phyloP scores from a whole-genome alignment of 495 filamentous ascomycete species.

The Podospora comata region DNA sequence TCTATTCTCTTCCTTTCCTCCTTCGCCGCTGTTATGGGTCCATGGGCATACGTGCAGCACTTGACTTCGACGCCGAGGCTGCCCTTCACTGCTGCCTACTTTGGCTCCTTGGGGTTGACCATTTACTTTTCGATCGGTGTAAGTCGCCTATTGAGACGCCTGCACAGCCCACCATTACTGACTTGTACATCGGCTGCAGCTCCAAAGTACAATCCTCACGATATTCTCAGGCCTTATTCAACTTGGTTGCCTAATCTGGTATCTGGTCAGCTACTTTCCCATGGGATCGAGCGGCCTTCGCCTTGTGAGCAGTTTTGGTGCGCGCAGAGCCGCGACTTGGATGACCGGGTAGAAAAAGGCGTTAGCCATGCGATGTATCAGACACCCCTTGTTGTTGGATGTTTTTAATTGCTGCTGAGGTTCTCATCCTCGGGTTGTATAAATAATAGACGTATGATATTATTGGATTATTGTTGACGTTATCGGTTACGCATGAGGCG shows the following conservation, averaged over 20 bases:
- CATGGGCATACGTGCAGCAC: conserved; percentile 74
- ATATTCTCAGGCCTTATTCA: conserved; percentile 80
- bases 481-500: neutral
- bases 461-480: too few relatives aligned
- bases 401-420: neutral
- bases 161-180: conserved; percentile 21
- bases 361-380: neutral
- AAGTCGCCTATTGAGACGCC: conserved; percentile 44
- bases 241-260: conserved; percentile 81
- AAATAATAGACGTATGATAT: too few relatives aligned
- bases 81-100: conserved; percentile 95
- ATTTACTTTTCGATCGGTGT: conserved; percentile 89
- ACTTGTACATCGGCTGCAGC: conserved; percentile 44
- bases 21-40: conserved; percentile 93
- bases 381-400: neutral
- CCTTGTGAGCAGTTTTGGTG: conserved; percentile 81
- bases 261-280: conserved; percentile 95
- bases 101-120: conserved; percentile 87
- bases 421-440: neutral
- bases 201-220: conserved; percentile 76
- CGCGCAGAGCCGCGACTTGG: conserved; percentile 80
- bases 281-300: conserved; percentile 89
- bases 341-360: conserved; percentile 62
- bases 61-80: conserved; percentile 79
- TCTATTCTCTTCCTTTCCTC: conserved; percentile 87